Base-by-base conservation (phyloP, 2,329 filamentous ascomycete species). In the Nothopassalora personata region DNA sequence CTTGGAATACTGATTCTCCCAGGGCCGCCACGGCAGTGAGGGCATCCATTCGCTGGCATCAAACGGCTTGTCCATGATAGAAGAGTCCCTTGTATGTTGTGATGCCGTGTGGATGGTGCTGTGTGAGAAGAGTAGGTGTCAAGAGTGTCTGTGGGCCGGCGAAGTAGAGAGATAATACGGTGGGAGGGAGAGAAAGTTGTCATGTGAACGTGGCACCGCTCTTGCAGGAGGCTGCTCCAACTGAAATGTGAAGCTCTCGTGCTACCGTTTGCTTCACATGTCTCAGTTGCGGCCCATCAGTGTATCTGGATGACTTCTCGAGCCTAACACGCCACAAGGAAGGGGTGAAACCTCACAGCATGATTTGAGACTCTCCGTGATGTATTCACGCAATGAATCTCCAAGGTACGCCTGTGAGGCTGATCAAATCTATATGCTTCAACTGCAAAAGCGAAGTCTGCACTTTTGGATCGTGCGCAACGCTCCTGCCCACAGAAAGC, bases 11-110 rank as follows among this genome's bases (percentile, higher is more conserved):
- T 15, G 51, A 28, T 33, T 51, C 13, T 61, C 52, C 53, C 59
- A 58, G 5, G 54, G 46, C 27, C 64, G 58, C 27, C 46, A 57
- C 13, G 58, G 56, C 11, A 54, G 48, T 7, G 66, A 66, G 15
- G 64, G 67, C 7, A 57, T 49, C 63, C 64, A 67, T 11, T 54
- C 27, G 8, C 54, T 47, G 11, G 53, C 33, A 18, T 55, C 47
- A 36, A 66, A 68, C 9, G 64, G 59, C 10, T 30, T 34, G 34
- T 68, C 66, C 67, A 68, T 68, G 31, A 5, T 52, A 43, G 39
- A 43, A 31, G 18, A 34, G 6, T n/a, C 28, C 9, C 30, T 30
- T 49, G 27, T 18, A 9, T 9, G n/a, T 18, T 54, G 33, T 50
- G 39, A 53, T 46, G 39, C 39, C 10, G 18, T 54, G 47, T 27